Base-by-base conservation (phyloP, 192 early-diverging fungal species). In the Gaertneriomyces sp. region DNA sequence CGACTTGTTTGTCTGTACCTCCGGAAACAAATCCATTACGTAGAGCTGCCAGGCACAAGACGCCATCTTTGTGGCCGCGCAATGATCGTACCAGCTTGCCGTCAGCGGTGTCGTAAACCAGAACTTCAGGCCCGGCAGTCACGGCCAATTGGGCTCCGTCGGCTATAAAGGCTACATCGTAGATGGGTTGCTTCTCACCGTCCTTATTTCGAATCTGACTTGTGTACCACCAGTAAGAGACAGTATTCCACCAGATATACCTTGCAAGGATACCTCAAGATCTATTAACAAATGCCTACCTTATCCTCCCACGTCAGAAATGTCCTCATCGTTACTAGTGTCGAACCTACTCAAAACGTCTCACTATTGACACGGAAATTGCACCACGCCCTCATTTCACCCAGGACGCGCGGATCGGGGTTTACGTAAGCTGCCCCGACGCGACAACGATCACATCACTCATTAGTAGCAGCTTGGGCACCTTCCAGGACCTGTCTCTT, bases 1-100 rank as follows among this genome's bases (percentile, higher is more conserved):
- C 74, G 43, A 86, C 84, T 60, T 79, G 75, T 61, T 86, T 86
- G 64, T 86, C 84, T 5, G 82, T 80, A 9, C 82, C 82, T 0
- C 82, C 84, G 12, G 81, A 80, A 10, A 79, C 84, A 65, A 84
- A 84, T 7, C 80, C 67, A 7, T 62, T 72, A 11, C 70, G 59
- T 41, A 76, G 49, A 1, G 25, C 20, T 40, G 62, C 58, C 14
- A 69, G 33, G 42, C 52, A 72, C 58, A 73, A 53, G 25, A 86
- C 78, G 42, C 60, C 70, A 68, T 86, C 80, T 52, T 81, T 85
- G 71, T 86, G 84, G 0, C 76, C 78, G 62, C 78, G 79, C 4
- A 86, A 60, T 4, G 81, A 70, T 40, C 80, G 77, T 6, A 85
- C 43, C 7, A 85, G 70, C 19, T 80, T 75, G 9, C 81, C 81